These are phyloP conservation scores for Mucor plumbeus DNA, from an alignment of 371 early-diverging fungal genomes.

Conservation along the genomic window DNA sequence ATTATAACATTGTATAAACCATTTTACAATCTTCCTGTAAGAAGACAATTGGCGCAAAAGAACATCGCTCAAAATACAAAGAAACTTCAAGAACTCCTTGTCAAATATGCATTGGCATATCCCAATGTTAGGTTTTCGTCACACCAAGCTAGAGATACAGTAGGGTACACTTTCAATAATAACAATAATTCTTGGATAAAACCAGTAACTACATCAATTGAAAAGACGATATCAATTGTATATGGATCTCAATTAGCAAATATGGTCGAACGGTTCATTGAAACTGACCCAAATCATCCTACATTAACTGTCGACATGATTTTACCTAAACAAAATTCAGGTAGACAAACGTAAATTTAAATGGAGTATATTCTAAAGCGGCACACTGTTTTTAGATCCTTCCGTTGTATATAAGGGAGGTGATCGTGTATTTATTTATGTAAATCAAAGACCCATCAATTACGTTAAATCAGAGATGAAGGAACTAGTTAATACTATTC, in stretches of 20 bases:
- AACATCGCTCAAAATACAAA: slow-evolving; percentile 21
- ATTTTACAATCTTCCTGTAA: slow-evolving; percentile 51
- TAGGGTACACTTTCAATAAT: slow-evolving; percentile 9
- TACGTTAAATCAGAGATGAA: slow-evolving; percentile 44
- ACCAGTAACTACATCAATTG: slow-evolving; percentile 24
- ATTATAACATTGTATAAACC: slow-evolving; percentile 40
- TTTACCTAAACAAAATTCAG: slow-evolving; percentile 36
- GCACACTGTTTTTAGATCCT: slow-evolving; percentile 26
- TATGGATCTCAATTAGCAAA: slow-evolving; percentile 30
- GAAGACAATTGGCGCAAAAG: slow-evolving; percentile 45
- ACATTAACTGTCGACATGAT: slow-evolving; percentile 30
- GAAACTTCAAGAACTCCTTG: slow-evolving; percentile 34
- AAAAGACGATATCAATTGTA: slow-evolving; percentile 23
- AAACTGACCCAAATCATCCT: slow-evolving; percentile 14
- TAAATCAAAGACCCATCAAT: slow-evolving; percentile 47
- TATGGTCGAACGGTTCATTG: slow-evolving; percentile 26
- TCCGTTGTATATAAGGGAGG: slow-evolving; percentile 32
- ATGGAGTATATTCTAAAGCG: neutral
- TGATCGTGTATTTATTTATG: slow-evolving; percentile 44
- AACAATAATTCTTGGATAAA: slow-evolving; percentile 33
- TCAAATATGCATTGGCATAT: slow-evolving; percentile 36
- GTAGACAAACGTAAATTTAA: slow-evolving; percentile 12
- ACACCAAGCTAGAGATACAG: slow-evolving; percentile 25
- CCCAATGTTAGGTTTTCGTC: slow-evolving; percentile 41
- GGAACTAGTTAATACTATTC: slow-evolving; percentile 35